Evolutionary conservation across 176 grass and related monocot species (phyloP), one percentile per base, ranked within the genome.

Genomic region (Ampelocalamus luodianensis): DNA sequence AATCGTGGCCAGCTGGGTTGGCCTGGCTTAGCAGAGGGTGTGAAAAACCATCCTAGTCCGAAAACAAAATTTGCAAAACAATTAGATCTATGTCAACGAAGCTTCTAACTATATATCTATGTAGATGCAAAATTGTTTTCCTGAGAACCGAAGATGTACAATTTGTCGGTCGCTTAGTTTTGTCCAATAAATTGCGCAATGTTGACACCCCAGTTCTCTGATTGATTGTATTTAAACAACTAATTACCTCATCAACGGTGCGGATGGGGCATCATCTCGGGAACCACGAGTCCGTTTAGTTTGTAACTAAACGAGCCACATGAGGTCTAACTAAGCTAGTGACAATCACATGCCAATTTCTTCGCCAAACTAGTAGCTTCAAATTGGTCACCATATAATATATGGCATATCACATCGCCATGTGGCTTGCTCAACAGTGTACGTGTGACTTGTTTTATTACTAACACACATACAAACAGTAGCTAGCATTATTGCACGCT

Each of bases 301-400:
- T 79, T 16, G 7, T 22, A 44, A 29, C 77, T 48, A 10, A 54
- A 50, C 65, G 70, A 29, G 49, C 3, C 72, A 85, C 83, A 46
- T 34, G 72, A 66, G 44, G 71, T 40, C 34, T 49, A 15, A 44
- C 11, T 43, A n/a, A 14, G 51, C 16, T 20, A n/a, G 13, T 63
- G 77, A 50, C 77, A 87, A 66, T 74, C 85, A 67, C 85, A 87
- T 87, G 85, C 2, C 46, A 23, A 74, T 56, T 74, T 87, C 58
- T 42, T 65, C 1, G 10, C 12, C 37, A 16, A 64, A 16, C 61
- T 29, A 16, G 20, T 64, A 69, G 16, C 38, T 16, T 29, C 20
- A 13, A 85, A 78, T 32, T 34, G 27, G 26, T 37, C 65, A 16
- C 49, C 18, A 29, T 29, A 1, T 29, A 29, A 1, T 29, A 29